Base-by-base conservation (phyloP, 1,284 basidiomycete genomes). In the Inonotus obliquus region DNA sequence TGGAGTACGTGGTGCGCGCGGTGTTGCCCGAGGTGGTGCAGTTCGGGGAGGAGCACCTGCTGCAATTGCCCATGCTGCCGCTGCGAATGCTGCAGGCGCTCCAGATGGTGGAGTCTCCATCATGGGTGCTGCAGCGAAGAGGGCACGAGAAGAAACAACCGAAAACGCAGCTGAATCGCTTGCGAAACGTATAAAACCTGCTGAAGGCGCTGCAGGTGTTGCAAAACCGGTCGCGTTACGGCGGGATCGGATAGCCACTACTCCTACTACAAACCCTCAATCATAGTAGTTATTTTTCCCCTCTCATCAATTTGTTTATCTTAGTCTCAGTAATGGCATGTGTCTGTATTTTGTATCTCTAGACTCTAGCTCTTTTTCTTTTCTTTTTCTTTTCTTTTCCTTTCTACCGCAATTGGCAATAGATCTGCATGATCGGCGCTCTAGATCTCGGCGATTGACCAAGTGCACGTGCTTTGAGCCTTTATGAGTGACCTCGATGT, bases 131-230 rank as follows among this genome's bases (percentile, higher is more conserved):
- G 85, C 86, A 13, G 75, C 69, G 21, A 91, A 91, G 67, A 81
- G 89, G 21, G 79, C 82, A 44, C 78, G 87, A 21, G 89, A 89
- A 59, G 83, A 86, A 44, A 21, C 32, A 32, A 78, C 74, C 19
- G 73, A 78, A 23, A 51, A 38, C 32, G 65, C 71, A 1, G 47
- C 76, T 1, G 64, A 85, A 66, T 83, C 87, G 4, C 75, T 90
- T 19, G 86, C 82, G 0, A 91, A 91, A 68, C 81, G 89, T 41
- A 66, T 89, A 63, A 91, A 89, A 70, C 83, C 86, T 54, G 80
- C 81, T 21, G 37, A 60, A 44, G 58, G 48, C 4, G 54, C 59
- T 11, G 65, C 47, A 47, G 60, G 52, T 6, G 57, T 56, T 14
- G 65, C 47, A 51, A 75, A 72, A 54, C 74, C 74, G 0, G 66